Conservation (phyloP, 2,329 filamentous ascomycete genomes). For the Alternaria sp. region DNA sequence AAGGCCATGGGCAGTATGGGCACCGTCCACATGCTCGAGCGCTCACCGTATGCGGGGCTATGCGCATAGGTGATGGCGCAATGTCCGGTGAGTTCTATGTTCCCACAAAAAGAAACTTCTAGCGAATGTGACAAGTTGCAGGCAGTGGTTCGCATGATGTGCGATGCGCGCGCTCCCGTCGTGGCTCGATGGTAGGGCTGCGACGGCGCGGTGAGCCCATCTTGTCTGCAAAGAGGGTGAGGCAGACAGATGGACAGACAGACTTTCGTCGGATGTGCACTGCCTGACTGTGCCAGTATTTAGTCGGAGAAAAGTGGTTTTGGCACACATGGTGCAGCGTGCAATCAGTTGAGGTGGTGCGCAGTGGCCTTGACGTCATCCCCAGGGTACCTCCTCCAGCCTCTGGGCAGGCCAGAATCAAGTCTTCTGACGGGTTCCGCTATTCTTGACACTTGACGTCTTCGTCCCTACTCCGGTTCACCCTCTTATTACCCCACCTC, state of each 20-base stretch:
- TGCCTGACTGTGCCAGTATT: constrained; percentile 6
- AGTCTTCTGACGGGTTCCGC: constrained; percentile 24
- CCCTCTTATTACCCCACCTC: constrained; percentile 24
- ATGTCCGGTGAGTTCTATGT: constrained; percentile 19
- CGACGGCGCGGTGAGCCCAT: constrained; percentile 19
- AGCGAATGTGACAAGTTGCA: constrained; percentile 14
- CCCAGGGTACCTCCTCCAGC: constrained; percentile 8
- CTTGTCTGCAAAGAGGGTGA: neutral
- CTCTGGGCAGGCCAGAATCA: constrained; percentile 18
- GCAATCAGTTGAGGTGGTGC: constrained; percentile 9
- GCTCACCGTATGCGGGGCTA: constrained; percentile 27
- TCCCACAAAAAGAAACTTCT: constrained; percentile 15
- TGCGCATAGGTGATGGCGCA: constrained; percentile 18
- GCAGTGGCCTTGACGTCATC: constrained; percentile 12
- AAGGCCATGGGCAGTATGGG: constrained; percentile 7
- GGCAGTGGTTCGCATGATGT: constrained; percentile 27
- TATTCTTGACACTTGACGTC: constrained; percentile 24
- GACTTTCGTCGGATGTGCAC: neutral
- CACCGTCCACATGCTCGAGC: constrained; percentile 17
- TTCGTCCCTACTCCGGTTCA: constrained; percentile 12
- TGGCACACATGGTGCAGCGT: neutral
- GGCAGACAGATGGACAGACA: constrained; percentile 5
- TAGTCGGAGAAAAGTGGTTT: constrained; percentile 2
- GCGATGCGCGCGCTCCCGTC: constrained; percentile 14
- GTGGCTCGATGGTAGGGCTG: constrained; percentile 13